Base-by-base conservation (phyloP, 306 rosid species). In the Morella rubra region DNA sequence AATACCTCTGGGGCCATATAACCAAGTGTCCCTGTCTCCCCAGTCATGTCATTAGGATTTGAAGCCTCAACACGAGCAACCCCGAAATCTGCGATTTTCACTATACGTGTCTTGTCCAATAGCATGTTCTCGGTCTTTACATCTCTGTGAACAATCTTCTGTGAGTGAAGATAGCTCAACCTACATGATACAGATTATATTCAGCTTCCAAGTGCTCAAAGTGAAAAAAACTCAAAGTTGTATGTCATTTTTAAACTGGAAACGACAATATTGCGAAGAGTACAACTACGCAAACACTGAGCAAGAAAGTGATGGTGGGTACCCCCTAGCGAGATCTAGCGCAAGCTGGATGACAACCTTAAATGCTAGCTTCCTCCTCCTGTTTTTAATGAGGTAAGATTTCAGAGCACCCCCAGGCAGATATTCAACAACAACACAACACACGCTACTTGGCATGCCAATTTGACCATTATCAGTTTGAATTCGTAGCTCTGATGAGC, bases 1-100 rank as follows among this genome's bases (percentile, higher is more conserved):
- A 24, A 62, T 76, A 93, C 98, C 98, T 95, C 98, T 2, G 98
- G 98, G 81, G 98, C 98, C 98, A 95, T 95, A 87, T 95, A 95
- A 83, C 98, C 98, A 55, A 95, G 97, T 13, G 98, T 95, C 37
- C 98, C 98, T 46, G 98, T 95, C 92, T 95, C 98, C 83, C 98
- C 98, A 16, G 98, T 95, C 98, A 95, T 95, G 83, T 95, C 98
- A 46, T 95, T 95, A 72, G 97, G 98, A 89, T 95, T 95, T 79
- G 98, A 95, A 42, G 98, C 98, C 86, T 95, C 98, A 10, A 95
- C 97, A 12, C 98, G 95, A 15, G 98, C 98, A 72, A 95, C 98
- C 65, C 98, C 98, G 79, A 95, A 95, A 84, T 95, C 98, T 46
- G 98, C 98, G 75, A 95, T 95, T 86, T 95, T 95, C 44, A 95